phyloP scores from a whole-genome alignment of 1,284 basidiomycete genomes.

The Melampsora larici-populina region DNA sequence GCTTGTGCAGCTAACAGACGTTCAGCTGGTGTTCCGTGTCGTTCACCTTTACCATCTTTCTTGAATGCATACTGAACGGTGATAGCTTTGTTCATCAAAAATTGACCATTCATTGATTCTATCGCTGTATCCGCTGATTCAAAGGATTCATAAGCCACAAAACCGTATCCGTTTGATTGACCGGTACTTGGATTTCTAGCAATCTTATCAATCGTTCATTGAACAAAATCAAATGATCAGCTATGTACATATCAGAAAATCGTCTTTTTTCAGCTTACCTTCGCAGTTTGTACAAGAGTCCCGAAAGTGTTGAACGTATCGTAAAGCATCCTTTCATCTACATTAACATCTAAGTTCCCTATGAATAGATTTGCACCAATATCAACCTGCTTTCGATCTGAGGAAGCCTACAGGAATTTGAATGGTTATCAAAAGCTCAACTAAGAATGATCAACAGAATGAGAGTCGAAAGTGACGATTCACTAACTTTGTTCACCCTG shows the following conservation, averaged over 20 bases:
- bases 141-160: conserved; percentile 94
- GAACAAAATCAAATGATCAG: neutral
- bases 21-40: conserved; percentile 92
- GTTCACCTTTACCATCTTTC: conserved; percentile 96
- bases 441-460: neutral
- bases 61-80: conserved; percentile 97
- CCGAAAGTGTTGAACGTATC: conserved; percentile 96
- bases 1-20: conserved; percentile 91
- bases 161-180: conserved; percentile 90
- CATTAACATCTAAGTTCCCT: conserved; percentile 86
- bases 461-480: neutral
- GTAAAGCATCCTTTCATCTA: conserved; percentile 86
- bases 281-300: conserved; percentile 85
- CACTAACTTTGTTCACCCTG: conserved; percentile 86
- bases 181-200: conserved; percentile 81
- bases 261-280: conserved; percentile 61
- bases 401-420: conserved; percentile 66
- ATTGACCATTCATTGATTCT: conserved; percentile 94
- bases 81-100: conserved; percentile 96
- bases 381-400: conserved; percentile 94
- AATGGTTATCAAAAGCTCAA: conserved; percentile 28
- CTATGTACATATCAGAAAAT: neutral
- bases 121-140: conserved; percentile 94
- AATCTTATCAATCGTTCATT: conserved; percentile 61
- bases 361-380: conserved; percentile 97